Evolutionary conservation across 495 filamentous ascomycete species (phyloP), one percentile per base, ranked within the genome.

Genomic region (Friedmanniomyces endolithicus): DNA sequence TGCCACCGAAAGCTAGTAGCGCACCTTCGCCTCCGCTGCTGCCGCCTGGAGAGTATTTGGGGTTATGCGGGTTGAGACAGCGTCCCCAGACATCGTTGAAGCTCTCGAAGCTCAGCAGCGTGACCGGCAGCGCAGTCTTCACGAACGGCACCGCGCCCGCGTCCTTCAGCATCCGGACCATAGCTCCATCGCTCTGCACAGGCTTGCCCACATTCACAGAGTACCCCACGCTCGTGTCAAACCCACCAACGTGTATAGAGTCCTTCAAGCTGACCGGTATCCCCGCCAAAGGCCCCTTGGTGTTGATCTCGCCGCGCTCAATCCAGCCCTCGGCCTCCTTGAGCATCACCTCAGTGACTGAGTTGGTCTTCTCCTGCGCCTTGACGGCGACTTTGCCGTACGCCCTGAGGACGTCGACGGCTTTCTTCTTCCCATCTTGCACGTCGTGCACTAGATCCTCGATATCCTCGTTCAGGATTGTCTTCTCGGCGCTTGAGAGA

Each of bases 141-240:
- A 90, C 88, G 67, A 95, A 95, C 0, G 92, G 92, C 0, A 98
- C 75, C 3, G 92, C 92, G n/a, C 86, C 85, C n/a, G 89, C 88
- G 69, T 95, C 88, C 63, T 94, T 94, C 27, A 96, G 71, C 16
- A 97, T 63, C 48, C 75, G 75, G 4, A 87, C 80, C 68, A 94
- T 78, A 0, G 81, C 73, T 0, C 90, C 88, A 75, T 96, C 88
- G 44, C 77, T 64, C 1, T 64, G 40, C 9, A 70, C 70, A 8
- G 80, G 80, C 63, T 88, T 85, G 6, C 82, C 81, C 0, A 84
- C 80, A 52, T 85, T 78, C 43, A 75, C 66, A 19, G 86, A 85
- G 65, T 89, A 96, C 1, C 88, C 92, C 1, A 96, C 85, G 9
- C 80, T 86, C 3, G 78, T 79, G 67, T 96, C 92, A 63, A 92